Base-by-base conservation (phyloP, 768 basidiomycete species). In the Hygrocybe punicea region DNA sequence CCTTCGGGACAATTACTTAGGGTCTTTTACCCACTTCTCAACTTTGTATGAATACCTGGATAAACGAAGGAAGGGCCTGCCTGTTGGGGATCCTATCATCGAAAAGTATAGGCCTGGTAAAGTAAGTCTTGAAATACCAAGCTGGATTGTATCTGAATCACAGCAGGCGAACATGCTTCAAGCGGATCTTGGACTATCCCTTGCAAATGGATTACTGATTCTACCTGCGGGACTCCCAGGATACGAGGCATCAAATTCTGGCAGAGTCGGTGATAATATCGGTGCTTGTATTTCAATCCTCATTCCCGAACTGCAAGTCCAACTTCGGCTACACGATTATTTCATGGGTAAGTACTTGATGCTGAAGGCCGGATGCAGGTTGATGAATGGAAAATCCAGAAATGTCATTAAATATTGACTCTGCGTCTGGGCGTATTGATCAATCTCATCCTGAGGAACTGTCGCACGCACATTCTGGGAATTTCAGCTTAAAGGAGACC, bases 1-100 rank as follows among this genome's bases (percentile, higher is more conserved):
- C 39, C 66, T 97, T 57, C 85, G 89, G 46, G 93, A 96, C 65
- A 98, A 98, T 71, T 98, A 98, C 71, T 84, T 98, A 50, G 96
- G 96, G 10, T 80, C 84, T 4, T 98, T 97, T 71, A 97, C 93
- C 2, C 90, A 96, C 62, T 98, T 95, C 64, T 86, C 87, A 2
- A 97, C 92, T 1, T 77, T 93, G 40, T 81, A 80, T 19, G 96
- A 98, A 73, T 96, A 93, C 67, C 74, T 93, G 46, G 82, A 86
- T 53, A 88, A 85, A 64, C 80, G 84, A 40, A 78, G 74, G 44
- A 76, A 74, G 51, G 80, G 81, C 1, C 61, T 81, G 1, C 81
- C 83, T 10, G 76, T 86, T 13, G 95, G 94, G 4, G 95, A 98
- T 71, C 92, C 91, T 0, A 77, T 96, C 1, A 74, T 81, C 52